Percentiles rank a stretch among this genome's conserved stretches.
Conservation (phyloP, 768 basidiomycete species). For the Lentinus tigrinus region DNA sequence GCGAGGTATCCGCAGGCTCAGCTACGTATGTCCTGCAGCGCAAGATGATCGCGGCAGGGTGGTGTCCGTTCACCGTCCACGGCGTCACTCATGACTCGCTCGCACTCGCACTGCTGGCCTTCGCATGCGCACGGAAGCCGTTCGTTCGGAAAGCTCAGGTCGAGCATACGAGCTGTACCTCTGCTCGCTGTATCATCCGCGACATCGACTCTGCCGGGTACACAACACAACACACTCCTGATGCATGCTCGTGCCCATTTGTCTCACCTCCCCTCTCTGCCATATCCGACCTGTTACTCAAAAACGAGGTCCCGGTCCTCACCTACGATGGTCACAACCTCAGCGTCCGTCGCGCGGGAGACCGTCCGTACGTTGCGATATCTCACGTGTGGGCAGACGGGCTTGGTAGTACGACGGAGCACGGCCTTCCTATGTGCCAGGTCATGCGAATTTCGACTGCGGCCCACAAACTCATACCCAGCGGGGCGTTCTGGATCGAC, state of each 20-base stretch:
- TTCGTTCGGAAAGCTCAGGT: background rate
- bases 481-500: conserved; percentile 9
- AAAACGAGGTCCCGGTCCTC: background rate
- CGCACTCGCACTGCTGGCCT: background rate
- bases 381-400: conserved; percentile 13
- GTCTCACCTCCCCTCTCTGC: background rate
- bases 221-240: background rate
- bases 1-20: too few species aligned
- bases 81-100: too few species aligned
- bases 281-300: background rate
- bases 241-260: background rate
- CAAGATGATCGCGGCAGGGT: too few species aligned
- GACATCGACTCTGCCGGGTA: background rate
- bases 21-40: too few species aligned
- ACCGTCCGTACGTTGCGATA: conserved; percentile 5
- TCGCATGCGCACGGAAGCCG: background rate
- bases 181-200: background rate
- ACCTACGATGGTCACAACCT: background rate
- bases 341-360: background rate
- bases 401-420: conserved; percentile 7
- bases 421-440: conserved; percentile 7
- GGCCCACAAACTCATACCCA: background rate
- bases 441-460: background rate
- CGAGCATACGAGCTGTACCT: background rate
- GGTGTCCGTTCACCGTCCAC: too few species aligned